Base-by-base conservation (phyloP, 1,139 yeast genomes). In the Hyphopichia khmerensis region DNA sequence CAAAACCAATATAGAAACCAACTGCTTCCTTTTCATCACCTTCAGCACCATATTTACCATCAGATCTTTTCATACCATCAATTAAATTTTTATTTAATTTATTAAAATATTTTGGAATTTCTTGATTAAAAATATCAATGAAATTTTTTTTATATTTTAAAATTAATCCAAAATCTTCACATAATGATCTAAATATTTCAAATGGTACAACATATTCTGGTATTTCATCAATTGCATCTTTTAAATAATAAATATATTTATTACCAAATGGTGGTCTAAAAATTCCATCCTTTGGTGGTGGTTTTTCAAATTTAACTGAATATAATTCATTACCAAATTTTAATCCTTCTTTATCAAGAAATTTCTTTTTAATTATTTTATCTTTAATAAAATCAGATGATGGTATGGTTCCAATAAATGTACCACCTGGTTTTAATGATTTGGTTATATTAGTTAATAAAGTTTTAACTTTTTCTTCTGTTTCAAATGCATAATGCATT, bases 201-300 rank as follows among this genome's bases (percentile, higher is more conserved):
- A 93, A 90, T 0, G 98, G 99, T 5, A 93, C 97, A n/a, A 93
- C 95, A 57, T 87, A 93, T 59, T 93, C 99, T 0, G 98, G 98
- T 8, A 93, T 97, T 56, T 93, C 84, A 49, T 89, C 97, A 39
- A 93, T 95, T 0, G 99, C 99, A 65, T 93, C 99, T 51, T 84
- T 83, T 47, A 93, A 69, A 67, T 75, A 88, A 59, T 88, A 93
- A 41, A 79, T 80, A 62, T 93, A 93, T 54, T 80, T 75, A 62
- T 90, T 87, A 0, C 99, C 99, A 60, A 73, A 91, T 0, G 95
- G 88, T 1, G 84, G 80, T 15, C 82, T 71, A 57, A 89, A 89
- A 18, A 73, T 69, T 2, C 93, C 91, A 50, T 81, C 84, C 41
- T 68, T 71, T 9, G 96, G 93, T 1, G 93, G 93, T 33, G 75